Evolutionary conservation across 805 yeast species (phyloP).

Genomic region (Spathaspora girioi): DNA sequence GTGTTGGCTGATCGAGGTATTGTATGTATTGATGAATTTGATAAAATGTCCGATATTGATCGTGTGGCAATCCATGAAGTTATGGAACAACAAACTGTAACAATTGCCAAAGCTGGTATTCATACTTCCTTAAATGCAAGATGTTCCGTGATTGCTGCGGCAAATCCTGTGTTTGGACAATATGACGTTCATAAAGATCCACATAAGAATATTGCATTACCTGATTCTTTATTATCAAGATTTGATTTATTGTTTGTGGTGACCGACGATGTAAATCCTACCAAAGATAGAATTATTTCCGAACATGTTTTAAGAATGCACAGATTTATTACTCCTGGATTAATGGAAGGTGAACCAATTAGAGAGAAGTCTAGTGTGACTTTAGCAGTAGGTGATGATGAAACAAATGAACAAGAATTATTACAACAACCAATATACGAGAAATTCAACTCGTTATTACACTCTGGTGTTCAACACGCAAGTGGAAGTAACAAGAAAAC

Average conservation of each 20-base stretch:
- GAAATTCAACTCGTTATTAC: conserved; percentile 75
- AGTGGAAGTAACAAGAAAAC: conserved; percentile 15
- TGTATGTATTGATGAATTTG: conserved; percentile 98
- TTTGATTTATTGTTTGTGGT: conserved; percentile 93
- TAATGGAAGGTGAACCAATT: conserved; percentile 89
- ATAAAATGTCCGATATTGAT: conserved; percentile 95
- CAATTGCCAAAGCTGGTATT: conserved; percentile 97
- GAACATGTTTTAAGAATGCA: conserved; percentile 96
- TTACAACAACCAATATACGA: conserved; percentile 68
- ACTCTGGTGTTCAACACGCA: conserved; percentile 59
- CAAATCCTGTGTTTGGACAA: conserved; percentile 96
- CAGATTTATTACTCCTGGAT: conserved; percentile 81
- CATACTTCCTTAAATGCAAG: conserved; percentile 95
- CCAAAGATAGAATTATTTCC: conserved; percentile 79
- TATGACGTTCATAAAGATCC: conserved; percentile 95
- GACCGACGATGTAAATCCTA: conserved; percentile 88
- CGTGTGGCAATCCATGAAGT: conserved; percentile 99
- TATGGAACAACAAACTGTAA: conserved; percentile 98
- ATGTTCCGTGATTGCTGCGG: conserved; percentile 96
- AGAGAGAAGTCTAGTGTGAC: conserved; percentile 71
- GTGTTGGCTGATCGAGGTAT: conserved; percentile 96
- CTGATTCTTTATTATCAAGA: conserved; percentile 94
- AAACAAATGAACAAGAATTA: conserved; percentile 38
- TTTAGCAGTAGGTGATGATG: conserved; percentile 75
- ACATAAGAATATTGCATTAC: conserved; percentile 92